These are phyloP conservation scores for Ceratobasidium sp. DNA, from an alignment of 1,284 basidiomycete species.

Conservation along the genomic window DNA sequence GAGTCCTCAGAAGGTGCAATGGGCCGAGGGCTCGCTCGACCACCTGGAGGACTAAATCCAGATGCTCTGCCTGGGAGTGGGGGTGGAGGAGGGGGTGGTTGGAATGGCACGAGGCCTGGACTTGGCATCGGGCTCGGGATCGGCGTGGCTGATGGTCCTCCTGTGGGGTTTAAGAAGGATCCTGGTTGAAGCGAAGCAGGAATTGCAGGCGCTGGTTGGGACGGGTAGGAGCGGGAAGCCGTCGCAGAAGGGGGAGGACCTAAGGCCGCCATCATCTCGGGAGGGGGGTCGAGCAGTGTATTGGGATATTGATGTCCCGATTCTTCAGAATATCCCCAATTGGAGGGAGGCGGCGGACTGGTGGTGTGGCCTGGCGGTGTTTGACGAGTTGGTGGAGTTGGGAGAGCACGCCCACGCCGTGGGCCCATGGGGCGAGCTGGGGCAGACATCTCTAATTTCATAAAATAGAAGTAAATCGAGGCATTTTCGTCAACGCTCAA, in stretches of 20 bases:
- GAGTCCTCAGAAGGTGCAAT: not conserved
- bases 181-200: conserved; percentile 20
- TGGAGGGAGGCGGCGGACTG: no score
- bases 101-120: conserved; percentile 27
- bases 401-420: conserved; percentile 26
- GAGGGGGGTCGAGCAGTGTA: not conserved
- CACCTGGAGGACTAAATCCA: not conserved
- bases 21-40: not conserved
- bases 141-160: conserved; percentile 10
- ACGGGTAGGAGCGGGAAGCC: not conserved
- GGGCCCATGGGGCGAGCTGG: conserved; percentile 32
- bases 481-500: no score
- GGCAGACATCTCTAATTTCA: conserved; percentile 24
- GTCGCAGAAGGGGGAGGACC: conserved; percentile 23
- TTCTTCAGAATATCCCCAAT: not conserved
- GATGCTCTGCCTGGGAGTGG: conserved; percentile 14
- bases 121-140: conserved; percentile 33
- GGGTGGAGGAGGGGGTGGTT: conserved; percentile 25
- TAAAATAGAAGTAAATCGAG: no score
- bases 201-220: no score
- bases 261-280: conserved; percentile 24
- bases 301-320: not conserved
- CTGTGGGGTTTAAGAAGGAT: not conserved
- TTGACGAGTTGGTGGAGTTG: conserved; percentile 9
- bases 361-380: no score